phyloP scores from a whole-genome alignment of 2,329 filamentous ascomycete genomes.

The Microcera coccophila region DNA sequence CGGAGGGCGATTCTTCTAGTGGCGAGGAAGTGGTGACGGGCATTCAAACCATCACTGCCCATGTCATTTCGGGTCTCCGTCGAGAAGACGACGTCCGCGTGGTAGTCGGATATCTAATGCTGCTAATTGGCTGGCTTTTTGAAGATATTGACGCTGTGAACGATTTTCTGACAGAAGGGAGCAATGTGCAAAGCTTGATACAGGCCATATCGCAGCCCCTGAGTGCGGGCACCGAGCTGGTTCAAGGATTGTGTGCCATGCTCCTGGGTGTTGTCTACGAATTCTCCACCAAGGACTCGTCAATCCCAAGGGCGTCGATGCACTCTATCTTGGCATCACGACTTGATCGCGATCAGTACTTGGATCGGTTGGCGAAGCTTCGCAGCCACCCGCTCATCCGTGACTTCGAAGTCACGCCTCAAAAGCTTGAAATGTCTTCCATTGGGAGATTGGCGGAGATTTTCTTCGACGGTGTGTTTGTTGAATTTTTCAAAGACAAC shows the following conservation, averaged over 20 bases:
- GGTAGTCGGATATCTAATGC: constrained; percentile 80
- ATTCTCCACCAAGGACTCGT: constrained; percentile 96
- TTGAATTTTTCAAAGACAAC: constrained; percentile 95
- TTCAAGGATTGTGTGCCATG: constrained; percentile 79
- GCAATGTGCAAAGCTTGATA: constrained; percentile 81
- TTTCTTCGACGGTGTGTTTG: constrained; percentile 79
- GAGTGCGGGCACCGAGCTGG: constrained; percentile 58
- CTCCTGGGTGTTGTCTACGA: constrained; percentile 89
- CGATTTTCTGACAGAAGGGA: constrained; percentile 87
- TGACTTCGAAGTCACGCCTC: constrained; percentile 83
- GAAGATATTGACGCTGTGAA: constrained; percentile 89
- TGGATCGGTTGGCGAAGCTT: constrained; percentile 74
- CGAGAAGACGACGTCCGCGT: constrained; percentile 74
- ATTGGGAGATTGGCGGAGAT: constrained; percentile 65
- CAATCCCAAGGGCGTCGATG: constrained; percentile 75
- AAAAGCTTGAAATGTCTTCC: constrained; percentile 53
- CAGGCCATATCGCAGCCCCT: constrained; percentile 63
- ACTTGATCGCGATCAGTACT: constrained; percentile 81
- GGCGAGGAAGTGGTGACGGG: constrained; percentile 95
- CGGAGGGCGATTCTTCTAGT: constrained; percentile 80
- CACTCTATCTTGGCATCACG: constrained; percentile 73
- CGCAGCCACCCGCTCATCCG: constrained; percentile 74
- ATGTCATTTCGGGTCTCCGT: constrained; percentile 76
- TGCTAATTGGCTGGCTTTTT: constrained; percentile 85
- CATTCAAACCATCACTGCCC: constrained; percentile 81